These are phyloP conservation scores for Tylopilus sp. DNA, from an alignment of 1,284 basidiomycete genomes.

Conservation along the genomic window DNA sequence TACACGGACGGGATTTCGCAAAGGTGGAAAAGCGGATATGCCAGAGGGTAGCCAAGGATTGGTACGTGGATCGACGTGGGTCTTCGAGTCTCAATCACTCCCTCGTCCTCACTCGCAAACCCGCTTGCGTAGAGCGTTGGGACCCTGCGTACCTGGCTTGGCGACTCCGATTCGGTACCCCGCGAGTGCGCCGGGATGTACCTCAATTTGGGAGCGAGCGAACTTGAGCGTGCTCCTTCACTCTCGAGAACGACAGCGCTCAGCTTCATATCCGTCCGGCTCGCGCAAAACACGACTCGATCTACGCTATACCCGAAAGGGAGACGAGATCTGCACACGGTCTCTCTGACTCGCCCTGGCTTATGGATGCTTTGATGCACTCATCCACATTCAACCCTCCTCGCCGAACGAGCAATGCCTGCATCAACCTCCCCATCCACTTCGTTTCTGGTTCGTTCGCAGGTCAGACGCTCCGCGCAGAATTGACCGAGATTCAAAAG, in stretches of 20 bases:
- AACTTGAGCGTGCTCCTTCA: slow-evolving; percentile 1
- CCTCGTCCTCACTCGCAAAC: neutral
- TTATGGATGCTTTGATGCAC: slow-evolving; percentile 24
- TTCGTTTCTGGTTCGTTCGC: slow-evolving; percentile 58
- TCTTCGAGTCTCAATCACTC: neutral
- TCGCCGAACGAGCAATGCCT: slow-evolving; percentile 30
- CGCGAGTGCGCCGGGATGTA: slow-evolving; percentile 8
- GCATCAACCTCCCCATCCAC: slow-evolving; percentile 44
- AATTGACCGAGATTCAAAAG: slow-evolving; percentile 60
- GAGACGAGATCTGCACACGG: slow-evolving; percentile 11
- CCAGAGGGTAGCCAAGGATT: neutral
- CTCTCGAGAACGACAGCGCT: neutral
- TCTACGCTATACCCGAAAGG: slow-evolving; percentile 7
- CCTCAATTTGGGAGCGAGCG: slow-evolving; percentile 26
- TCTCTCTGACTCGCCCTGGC: neutral
- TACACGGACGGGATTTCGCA: slow-evolving; percentile 16
- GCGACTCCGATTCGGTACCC: slow-evolving; percentile 16
- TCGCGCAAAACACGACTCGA: slow-evolving; percentile 17
- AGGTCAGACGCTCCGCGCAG: slow-evolving; percentile 54
- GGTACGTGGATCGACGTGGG: neutral
- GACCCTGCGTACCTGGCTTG: slow-evolving; percentile 10
- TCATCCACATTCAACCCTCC: slow-evolving; percentile 11
- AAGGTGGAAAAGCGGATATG: neutral
- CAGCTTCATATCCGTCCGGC: slow-evolving; percentile 8
- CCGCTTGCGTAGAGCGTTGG: neutral